Conservation (phyloP, 2,329 filamentous ascomycete species). For the Drechslera avenae region DNA sequence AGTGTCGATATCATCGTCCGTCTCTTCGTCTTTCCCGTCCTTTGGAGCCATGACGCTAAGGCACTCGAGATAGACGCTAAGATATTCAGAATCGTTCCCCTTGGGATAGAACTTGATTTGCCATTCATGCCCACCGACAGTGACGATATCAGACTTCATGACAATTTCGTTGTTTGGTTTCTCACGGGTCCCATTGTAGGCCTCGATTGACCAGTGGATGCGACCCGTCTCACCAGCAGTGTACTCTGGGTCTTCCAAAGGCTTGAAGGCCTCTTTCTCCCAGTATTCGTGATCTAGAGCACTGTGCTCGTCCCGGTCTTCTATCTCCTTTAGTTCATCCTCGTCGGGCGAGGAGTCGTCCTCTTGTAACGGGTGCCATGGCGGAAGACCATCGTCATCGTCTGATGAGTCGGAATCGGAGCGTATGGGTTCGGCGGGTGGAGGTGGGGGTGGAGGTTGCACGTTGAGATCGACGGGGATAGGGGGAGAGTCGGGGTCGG, state of each 20-base stretch:
- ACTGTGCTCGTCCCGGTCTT: constrained; percentile 56
- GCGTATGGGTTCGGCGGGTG: constrained; percentile 36
- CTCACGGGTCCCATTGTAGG: constrained; percentile 65
- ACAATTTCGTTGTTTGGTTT: constrained; percentile 63
- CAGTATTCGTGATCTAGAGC: constrained; percentile 65
- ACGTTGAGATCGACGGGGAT: constrained; percentile 24
- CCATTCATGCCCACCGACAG: constrained; percentile 66
- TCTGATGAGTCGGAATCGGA: constrained; percentile 44
- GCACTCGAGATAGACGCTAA: constrained; percentile 67
- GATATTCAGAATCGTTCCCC: constrained; percentile 62
- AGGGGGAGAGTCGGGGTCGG: constrained; percentile 21
- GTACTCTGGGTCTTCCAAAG: constrained; percentile 64
- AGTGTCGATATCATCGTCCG: background rate
- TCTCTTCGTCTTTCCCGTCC: constrained; percentile 9
- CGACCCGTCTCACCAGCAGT: constrained; percentile 59
- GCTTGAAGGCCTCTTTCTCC: constrained; percentile 62
- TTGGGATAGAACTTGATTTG: constrained; percentile 69
- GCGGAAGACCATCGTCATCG: constrained; percentile 44
- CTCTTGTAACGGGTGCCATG: constrained; percentile 62
- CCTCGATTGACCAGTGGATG: constrained; percentile 63
- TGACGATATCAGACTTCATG: constrained; percentile 63
- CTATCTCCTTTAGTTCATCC: constrained; percentile 64
- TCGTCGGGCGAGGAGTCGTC: constrained; percentile 62
- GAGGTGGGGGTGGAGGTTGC: constrained; percentile 41
- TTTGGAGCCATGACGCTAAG: constrained; percentile 51